Conservation (phyloP, 2,329 filamentous ascomycete species). For the Graphilbum fragrans region DNA sequence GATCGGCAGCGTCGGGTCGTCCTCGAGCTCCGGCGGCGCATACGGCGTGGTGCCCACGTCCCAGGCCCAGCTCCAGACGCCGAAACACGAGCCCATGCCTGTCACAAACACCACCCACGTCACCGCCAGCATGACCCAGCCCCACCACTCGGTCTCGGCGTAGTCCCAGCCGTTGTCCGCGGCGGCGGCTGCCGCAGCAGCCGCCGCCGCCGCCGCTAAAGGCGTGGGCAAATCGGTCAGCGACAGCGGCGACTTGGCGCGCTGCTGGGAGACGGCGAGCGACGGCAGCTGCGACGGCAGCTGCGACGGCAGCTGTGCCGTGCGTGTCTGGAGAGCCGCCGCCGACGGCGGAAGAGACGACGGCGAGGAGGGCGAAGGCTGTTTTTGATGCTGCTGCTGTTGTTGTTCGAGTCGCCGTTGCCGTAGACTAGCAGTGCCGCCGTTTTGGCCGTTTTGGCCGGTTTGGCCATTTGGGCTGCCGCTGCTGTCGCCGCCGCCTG, state of each 20-base stretch:
- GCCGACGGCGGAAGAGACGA: neutral
- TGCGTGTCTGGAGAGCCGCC: slow-evolving; percentile 9
- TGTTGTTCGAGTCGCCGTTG: slow-evolving; percentile 29
- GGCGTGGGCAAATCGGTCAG: slow-evolving; percentile 26
- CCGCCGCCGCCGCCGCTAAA: slow-evolving; percentile 21
- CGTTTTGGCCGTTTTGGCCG: no score
- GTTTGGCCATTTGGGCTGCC: slow-evolving; percentile 30
- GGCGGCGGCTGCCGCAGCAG: neutral
- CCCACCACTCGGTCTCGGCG: slow-evolving; percentile 93
- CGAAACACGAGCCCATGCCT: slow-evolving; percentile 91
- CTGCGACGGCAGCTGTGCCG: neutral
- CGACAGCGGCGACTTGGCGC: slow-evolving; percentile 48
- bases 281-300: slow-evolving; percentile 7
- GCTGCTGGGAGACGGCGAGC: slow-evolving; percentile 9
- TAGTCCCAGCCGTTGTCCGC: slow-evolving; percentile 66
- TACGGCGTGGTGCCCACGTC: slow-evolving; percentile 94
- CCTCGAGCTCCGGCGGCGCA: slow-evolving; percentile 86
- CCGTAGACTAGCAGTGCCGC: no score
- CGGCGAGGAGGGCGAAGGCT: neutral
- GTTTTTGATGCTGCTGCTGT: neutral
- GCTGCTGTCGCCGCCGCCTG: neutral
- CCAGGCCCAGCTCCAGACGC: slow-evolving; percentile 98
- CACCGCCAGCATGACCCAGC: slow-evolving; percentile 79
- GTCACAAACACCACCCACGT: slow-evolving; percentile 96
- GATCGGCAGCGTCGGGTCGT: slow-evolving; percentile 88